A percentile compares a stretch with the other conserved stretches of the same genome.
These are phyloP conservation scores for Hypericum androsaemum DNA, from an alignment of 345 rosid species.

Conservation along the genomic window DNA sequence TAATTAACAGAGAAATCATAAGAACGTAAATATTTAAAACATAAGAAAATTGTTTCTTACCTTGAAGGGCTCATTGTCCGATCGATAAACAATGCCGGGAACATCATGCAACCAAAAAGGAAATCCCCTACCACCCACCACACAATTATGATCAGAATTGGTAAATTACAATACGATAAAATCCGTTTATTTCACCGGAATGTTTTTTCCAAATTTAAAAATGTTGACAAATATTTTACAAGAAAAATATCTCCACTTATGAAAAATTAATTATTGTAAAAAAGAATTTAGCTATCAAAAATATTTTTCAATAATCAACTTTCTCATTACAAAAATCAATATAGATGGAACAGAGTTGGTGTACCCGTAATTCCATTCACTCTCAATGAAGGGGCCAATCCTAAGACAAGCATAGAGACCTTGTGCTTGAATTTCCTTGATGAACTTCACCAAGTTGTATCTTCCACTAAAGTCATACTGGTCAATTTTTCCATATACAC, in stretches of 20 bases:
- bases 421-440: constrained; percentile 1
- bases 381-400: constrained; percentile 1
- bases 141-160: too few species aligned
- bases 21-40: neutral
- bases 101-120: constrained; percentile 81
- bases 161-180: too few species aligned
- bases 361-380: neutral
- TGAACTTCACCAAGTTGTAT: neutral
- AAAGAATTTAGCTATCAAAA: too few species aligned
- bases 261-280: too few species aligned
- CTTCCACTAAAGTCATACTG: constrained; percentile 3
- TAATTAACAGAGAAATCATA: neutral
- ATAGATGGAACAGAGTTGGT: neutral
- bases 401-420: constrained; percentile 3
- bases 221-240: too few species aligned
- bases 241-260: too few species aligned
- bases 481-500: neutral
- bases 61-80: constrained; percentile 81
- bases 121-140: constrained; percentile 30
- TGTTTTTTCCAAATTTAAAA: too few species aligned
- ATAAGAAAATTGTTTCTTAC: constrained; percentile 10
- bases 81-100: constrained; percentile 55
- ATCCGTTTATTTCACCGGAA: too few species aligned
- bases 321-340: constrained; percentile 12
- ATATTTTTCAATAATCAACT: too few species aligned